phyloP scores from a whole-genome alignment of 441 rosid species.

The Adansonia gregorii region DNA sequence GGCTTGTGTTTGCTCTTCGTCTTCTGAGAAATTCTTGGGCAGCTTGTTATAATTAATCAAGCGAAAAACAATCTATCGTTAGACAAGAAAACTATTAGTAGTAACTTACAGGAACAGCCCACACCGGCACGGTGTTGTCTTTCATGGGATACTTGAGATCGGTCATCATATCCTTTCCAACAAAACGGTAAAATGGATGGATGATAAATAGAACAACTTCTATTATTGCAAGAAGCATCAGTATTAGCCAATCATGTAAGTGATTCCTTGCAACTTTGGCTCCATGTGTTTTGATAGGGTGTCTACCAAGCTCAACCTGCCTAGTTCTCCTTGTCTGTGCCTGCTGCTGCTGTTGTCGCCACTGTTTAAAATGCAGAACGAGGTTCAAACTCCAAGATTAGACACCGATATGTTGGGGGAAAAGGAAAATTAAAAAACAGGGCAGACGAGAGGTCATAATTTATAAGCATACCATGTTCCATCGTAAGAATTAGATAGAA shows the following conservation, averaged over 20 bases:
- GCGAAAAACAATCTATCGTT: neutral
- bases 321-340: slow-evolving; percentile 39
- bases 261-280: slow-evolving; percentile 48
- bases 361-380: neutral
- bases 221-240: slow-evolving; percentile 45
- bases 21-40: neutral
- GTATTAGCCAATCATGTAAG: slow-evolving; percentile 63
- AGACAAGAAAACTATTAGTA: neutral
- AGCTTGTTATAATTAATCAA: no score
- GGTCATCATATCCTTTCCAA: slow-evolving; percentile 66
- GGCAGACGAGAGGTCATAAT: no score
- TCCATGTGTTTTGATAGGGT: slow-evolving; percentile 61
- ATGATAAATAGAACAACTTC: slow-evolving; percentile 43
- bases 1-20: neutral
- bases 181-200: slow-evolving; percentile 65
- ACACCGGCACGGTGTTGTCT: slow-evolving; percentile 54
- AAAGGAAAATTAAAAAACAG: no score
- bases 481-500: no score
- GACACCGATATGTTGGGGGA: neutral
- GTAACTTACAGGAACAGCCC: slow-evolving; percentile 59
- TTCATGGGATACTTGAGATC: slow-evolving; percentile 63
- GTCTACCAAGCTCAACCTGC: slow-evolving; percentile 45
- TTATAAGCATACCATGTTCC: no score
- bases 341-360: slow-evolving; percentile 2
- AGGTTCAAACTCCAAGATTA: neutral